These are phyloP conservation scores for Beauveria sp. DNA, from an alignment of 2,329 filamentous ascomycete genomes.

Conservation along the genomic window DNA sequence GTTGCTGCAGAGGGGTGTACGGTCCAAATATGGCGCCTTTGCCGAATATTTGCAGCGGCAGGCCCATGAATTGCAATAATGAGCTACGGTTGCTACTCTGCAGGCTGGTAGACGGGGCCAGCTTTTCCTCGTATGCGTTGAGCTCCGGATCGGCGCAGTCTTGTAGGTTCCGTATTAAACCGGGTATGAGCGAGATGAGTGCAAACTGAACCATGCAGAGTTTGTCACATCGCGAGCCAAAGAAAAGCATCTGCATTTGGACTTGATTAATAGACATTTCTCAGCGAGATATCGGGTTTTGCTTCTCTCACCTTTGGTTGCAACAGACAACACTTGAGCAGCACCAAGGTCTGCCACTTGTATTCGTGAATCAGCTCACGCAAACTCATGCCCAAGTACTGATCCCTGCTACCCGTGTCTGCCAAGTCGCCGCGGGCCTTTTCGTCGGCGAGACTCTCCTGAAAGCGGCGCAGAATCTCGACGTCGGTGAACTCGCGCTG, in stretches of 20 bases:
- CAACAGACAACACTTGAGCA: slow-evolving; percentile 87
- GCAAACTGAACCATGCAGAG: slow-evolving; percentile 99
- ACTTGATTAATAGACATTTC: background rate
- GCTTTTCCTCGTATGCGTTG: slow-evolving; percentile 68
- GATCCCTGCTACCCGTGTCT: slow-evolving; percentile 69
- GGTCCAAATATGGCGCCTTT: slow-evolving; percentile 94
- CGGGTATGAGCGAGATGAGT: slow-evolving; percentile 88
- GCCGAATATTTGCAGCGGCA: slow-evolving; percentile 91
- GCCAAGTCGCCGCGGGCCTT: slow-evolving; percentile 48
- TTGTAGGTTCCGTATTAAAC: slow-evolving; percentile 81
- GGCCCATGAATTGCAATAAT: slow-evolving; percentile 84
- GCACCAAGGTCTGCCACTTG: slow-evolving; percentile 84
- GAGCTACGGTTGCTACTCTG: slow-evolving; percentile 88
- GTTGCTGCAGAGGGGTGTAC: slow-evolving; percentile 91
- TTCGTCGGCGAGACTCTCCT: slow-evolving; percentile 73
- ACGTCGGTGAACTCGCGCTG: slow-evolving; percentile 87
- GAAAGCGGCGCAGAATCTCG: slow-evolving; percentile 84
- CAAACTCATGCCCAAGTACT: slow-evolving; percentile 81
- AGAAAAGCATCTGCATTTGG: slow-evolving; percentile 85
- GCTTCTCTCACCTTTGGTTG: slow-evolving; percentile 71
- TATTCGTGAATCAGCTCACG: slow-evolving; percentile 91
- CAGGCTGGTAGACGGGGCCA: slow-evolving; percentile 73
- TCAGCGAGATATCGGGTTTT: background rate
- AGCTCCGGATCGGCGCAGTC: slow-evolving; percentile 94
- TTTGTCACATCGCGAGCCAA: slow-evolving; percentile 89